Conservation (phyloP, 352 stramenopile genomes). For the Phytophthora ramorum region DNA sequence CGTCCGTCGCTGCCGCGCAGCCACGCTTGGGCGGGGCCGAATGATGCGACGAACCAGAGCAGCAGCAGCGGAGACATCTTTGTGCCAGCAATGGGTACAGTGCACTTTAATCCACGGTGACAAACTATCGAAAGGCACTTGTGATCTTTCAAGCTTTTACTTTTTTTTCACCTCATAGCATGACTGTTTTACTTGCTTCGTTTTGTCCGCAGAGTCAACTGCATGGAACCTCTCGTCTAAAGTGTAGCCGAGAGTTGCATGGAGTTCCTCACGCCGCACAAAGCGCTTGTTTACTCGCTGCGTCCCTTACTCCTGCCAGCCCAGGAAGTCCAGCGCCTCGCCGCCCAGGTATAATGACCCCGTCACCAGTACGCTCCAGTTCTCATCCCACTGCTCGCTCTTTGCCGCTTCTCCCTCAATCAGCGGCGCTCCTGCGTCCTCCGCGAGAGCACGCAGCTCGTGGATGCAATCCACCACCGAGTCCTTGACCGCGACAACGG, state of each 20-base stretch:
- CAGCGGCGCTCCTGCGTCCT: constrained; percentile 21
- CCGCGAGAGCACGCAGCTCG: constrained; percentile 49
- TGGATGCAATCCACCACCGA: constrained; percentile 69
- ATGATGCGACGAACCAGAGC: constrained; percentile 5
- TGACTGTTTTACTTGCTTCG: constrained; percentile 10
- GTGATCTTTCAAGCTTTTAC: too few relatives aligned
- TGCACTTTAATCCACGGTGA: too few relatives aligned
- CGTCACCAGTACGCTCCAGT: constrained; percentile 73
- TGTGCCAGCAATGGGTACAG: too few relatives aligned
- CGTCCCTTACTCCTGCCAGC: constrained; percentile 64
- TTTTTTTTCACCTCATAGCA: constrained; percentile 5
- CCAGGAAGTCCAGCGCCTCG: constrained; percentile 65
- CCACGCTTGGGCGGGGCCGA: constrained; percentile 25
- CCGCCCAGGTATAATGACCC: constrained; percentile 80
- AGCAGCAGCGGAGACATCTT: constrained; percentile 6
- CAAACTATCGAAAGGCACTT: too few relatives aligned
- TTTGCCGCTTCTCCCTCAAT: constrained; percentile 17
- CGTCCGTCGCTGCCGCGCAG: constrained; percentile 26
- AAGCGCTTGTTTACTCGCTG: constrained; percentile 1
- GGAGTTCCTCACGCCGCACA: constrained; percentile 13
- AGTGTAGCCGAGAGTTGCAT: constrained; percentile 33
- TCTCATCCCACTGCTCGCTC: constrained; percentile 34
- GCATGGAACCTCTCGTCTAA: constrained; percentile 39
- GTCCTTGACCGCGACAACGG: constrained; percentile 50
- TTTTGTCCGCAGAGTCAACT: constrained; percentile 10